Base-by-base conservation (phyloP, 2,329 filamentous ascomycete genomes). In the Aureobasidium musti region DNA sequence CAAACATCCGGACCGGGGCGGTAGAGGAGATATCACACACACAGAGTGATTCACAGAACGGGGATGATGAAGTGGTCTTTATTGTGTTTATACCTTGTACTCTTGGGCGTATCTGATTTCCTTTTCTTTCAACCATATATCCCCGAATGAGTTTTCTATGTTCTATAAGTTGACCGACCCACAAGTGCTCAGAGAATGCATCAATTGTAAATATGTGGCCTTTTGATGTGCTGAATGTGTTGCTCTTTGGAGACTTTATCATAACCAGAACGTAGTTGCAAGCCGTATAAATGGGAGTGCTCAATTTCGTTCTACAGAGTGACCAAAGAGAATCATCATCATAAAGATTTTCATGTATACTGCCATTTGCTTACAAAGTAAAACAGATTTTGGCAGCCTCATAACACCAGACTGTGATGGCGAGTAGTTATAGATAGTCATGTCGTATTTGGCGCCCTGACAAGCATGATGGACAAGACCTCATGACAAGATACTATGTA, bases 31-130 rank as follows among this genome's bases (percentile, higher is more conserved):
- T n/a, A 49, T 54, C 56, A 63, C 50, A 10, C 47, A 14, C 49
- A 52, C 37, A 60, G 56, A 52, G 65, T 63, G 47, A 61, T 63
- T 63, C 21, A 63, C 49, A 61, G 60, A 49, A 52, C 8, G 60
- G 45, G 52, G 41, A 50, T 30, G 52, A 35, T 50, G 52, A 64
- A 52, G 59, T 35, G 50, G 49, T 53, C 52, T 67, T 53, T 53
- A 43, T 49, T 64, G 66, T 67, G 66, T 67, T 50, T 63, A 67
- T 67, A 67, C 66, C 66, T 67, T 67, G 66, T 67, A 67, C 52
- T 67, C 60, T 63, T 67, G 57, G 53, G 66, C 65, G 65, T 54
- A 67, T 67, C 13, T 53, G n/a, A 63, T 67, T 67, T 67, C n/a
- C 26, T 26, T 63, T 67, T n/a, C 26, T 56, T 56, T 67, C 35